Evolutionary conservation across 2,329 filamentous ascomycete genomes (phyloP).

Genomic region (Magnaporthiopsis rhizophila): DNA sequence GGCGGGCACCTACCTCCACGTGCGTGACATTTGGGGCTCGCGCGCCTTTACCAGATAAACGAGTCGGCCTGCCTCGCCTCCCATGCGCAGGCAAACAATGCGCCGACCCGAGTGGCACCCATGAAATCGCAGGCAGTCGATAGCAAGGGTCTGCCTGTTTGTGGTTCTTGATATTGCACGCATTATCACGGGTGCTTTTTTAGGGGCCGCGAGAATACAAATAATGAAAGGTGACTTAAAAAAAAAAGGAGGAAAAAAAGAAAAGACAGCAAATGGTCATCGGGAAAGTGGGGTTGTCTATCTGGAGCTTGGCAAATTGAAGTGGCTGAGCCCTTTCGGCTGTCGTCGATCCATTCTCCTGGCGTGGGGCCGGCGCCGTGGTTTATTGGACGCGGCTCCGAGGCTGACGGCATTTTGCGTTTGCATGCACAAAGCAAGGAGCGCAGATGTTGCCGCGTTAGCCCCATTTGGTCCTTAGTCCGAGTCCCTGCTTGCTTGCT

Average conservation of each 20-base stretch:
- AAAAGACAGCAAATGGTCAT: neutral
- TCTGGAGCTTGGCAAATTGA: neutral
- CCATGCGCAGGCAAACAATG: neutral
- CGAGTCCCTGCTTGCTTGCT: no score
- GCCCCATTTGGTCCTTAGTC: neutral
- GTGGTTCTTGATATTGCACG: neutral
- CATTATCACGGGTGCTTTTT: neutral
- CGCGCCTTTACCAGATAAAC: neutral
- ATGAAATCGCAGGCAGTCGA: neutral
- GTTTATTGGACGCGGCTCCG: neutral
- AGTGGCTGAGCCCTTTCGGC: neutral
- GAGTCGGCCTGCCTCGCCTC: neutral
- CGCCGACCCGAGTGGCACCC: neutral
- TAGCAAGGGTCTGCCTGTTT: neutral
- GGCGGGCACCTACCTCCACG: no score
- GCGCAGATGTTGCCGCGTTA: neutral
- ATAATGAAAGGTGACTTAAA: conserved; percentile 5
- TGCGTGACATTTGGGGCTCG: neutral
- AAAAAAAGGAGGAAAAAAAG: conserved; percentile 8
- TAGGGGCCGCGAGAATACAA: neutral
- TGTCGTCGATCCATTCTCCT: neutral
- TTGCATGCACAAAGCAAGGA: neutral
- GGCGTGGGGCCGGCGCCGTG: neutral
- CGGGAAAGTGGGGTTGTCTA: neutral
- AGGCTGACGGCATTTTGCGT: neutral